phyloP scores from a whole-genome alignment of 116 monocot species.

The Trichopus zeylanicus region DNA sequence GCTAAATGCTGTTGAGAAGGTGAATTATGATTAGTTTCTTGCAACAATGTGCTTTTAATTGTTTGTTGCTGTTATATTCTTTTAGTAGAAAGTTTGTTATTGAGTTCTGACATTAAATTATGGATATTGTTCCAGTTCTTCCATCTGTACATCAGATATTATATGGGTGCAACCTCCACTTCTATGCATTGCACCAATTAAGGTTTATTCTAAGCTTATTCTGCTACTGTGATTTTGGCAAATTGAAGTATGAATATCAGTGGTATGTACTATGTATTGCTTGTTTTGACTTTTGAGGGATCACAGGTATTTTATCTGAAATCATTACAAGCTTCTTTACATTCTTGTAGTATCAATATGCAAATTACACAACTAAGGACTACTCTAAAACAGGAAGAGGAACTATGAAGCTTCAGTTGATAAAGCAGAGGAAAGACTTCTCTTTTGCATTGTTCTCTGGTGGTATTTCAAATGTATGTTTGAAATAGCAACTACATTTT shows the following conservation, averaged over 20 bases:
- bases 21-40: not conserved
- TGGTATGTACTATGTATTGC: no score
- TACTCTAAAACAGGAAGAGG: constrained; percentile 66
- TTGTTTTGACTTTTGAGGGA: no score
- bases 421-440: constrained; percentile 90
- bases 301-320: not conserved
- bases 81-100: no score
- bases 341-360: constrained; percentile 78
- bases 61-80: no score
- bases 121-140: constrained; percentile 57
- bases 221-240: no score
- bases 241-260: no score
- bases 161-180: constrained; percentile 39
- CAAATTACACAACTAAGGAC: constrained; percentile 46
- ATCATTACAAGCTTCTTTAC: not conserved
- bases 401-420: constrained; percentile 64
- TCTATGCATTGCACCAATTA: constrained; percentile 85
- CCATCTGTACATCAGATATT: constrained; percentile 55
- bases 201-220: no score
- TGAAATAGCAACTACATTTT: not conserved
- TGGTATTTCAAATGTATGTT: constrained; percentile 59
- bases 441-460: constrained; percentile 87
- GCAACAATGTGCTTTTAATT: not conserved
- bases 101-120: constrained; percentile 3
- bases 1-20: not conserved